Percentiles rank a stretch among this genome's conserved stretches.
These are phyloP conservation scores for Heliocybe sulcata DNA, from an alignment of 1,284 basidiomycete species.

Conservation along the genomic window DNA sequence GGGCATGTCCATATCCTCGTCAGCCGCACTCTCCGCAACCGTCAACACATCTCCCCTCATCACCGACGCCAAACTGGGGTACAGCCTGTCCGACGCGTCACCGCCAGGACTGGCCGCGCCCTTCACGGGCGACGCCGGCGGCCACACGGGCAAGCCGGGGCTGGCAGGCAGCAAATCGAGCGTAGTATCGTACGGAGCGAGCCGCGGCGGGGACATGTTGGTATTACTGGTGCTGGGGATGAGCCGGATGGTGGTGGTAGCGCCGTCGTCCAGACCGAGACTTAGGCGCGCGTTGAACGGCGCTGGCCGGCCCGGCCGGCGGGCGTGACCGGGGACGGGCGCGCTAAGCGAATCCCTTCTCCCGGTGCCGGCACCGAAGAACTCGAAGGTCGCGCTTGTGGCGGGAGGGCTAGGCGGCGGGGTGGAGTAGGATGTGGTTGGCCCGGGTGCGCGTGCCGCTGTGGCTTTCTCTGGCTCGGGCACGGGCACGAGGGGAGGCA, in stretches of 20 bases:
- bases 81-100: slow-evolving; percentile 5
- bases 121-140: slow-evolving; percentile 27
- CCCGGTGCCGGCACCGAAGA: slow-evolving; percentile 10
- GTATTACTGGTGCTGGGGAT: slow-evolving; percentile 30
- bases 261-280: slow-evolving; percentile 31
- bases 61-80: neutral
- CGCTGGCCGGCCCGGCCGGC: slow-evolving; percentile 48
- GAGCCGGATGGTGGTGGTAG: slow-evolving; percentile 51
- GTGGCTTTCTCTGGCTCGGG: slow-evolving; percentile 1
- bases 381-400: slow-evolving; percentile 38
- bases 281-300: slow-evolving; percentile 50
- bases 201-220: slow-evolving; percentile 41
- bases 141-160: slow-evolving; percentile 38
- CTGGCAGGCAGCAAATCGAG: slow-evolving; percentile 61
- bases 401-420: slow-evolving; percentile 16
- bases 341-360: slow-evolving; percentile 9
- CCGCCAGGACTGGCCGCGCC: too few relatives aligned
- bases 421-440: slow-evolving; percentile 8
- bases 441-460: slow-evolving; percentile 1
- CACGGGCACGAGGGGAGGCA: neutral
- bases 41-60: too few relatives aligned
- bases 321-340: slow-evolving; percentile 48
- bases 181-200: slow-evolving; percentile 53
- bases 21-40: too few relatives aligned
- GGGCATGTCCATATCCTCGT: slow-evolving; percentile 19